These are phyloP conservation scores for Verticillium nubilum DNA, from an alignment of 2,329 filamentous ascomycete genomes.

Conservation along the genomic window DNA sequence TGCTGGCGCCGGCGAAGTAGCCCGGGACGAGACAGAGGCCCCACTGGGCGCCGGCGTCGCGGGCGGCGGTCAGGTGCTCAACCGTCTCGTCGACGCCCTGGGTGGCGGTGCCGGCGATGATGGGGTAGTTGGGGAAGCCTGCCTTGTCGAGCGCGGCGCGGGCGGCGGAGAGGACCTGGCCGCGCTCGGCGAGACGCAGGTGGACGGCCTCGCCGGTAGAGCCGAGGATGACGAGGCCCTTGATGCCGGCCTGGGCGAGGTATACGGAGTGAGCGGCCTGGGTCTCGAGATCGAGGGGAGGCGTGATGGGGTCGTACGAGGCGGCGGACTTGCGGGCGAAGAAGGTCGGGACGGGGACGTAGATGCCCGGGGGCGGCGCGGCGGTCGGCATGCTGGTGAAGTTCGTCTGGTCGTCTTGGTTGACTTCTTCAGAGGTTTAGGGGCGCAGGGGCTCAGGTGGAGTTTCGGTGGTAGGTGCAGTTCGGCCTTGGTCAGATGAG, in stretches of 20 bases:
- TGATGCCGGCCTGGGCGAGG: constrained; percentile 54
- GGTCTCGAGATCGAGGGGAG: constrained; percentile 51
- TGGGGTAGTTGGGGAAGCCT: constrained; percentile 52
- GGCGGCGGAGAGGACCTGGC: constrained; percentile 47
- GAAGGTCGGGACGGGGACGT: constrained; percentile 60
- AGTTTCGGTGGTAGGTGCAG: not conserved
- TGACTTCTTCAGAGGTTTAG: not conserved
- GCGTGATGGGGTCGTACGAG: constrained; percentile 36
- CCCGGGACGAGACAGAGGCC: constrained; percentile 54
- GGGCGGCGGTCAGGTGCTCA: constrained; percentile 47
- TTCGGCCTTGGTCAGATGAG: not conserved
- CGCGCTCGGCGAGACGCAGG: constrained; percentile 52
- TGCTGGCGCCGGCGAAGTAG: constrained; percentile 51
- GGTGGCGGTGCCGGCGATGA: constrained; percentile 57
- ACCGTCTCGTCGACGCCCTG: constrained; percentile 58
- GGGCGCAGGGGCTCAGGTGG: not conserved
- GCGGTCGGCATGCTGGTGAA: constrained; percentile 17
- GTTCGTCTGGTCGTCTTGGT: not conserved
- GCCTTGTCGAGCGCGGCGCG: constrained; percentile 48
- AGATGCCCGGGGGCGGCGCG: constrained; percentile 47
- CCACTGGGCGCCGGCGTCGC: constrained; percentile 52
- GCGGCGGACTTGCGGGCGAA: constrained; percentile 41
- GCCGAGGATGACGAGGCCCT: constrained; percentile 57
- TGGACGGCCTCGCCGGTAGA: constrained; percentile 62
- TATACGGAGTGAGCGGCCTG: constrained; percentile 55